Conservation (phyloP, 2,329 filamentous ascomycete genomes). For the Microsporum canis region DNA sequence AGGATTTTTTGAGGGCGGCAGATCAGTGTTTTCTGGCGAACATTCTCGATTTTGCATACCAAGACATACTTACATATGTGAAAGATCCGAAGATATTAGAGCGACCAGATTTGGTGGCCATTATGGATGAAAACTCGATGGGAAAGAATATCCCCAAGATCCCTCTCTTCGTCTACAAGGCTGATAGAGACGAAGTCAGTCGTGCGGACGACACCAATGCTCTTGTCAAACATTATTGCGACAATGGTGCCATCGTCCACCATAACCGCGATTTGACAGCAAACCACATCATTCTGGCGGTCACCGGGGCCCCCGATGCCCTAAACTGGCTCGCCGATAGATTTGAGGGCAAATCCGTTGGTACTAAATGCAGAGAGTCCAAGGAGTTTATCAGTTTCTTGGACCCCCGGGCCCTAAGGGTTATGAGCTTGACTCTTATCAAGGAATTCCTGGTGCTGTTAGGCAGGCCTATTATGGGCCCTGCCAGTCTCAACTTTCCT, state of each 20-base stretch:
- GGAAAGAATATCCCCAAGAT: slow-evolving; percentile 35
- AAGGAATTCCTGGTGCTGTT: slow-evolving; percentile 6
- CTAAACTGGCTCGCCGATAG: slow-evolving; percentile 23
- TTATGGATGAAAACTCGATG: slow-evolving; percentile 22
- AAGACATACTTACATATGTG: slow-evolving; percentile 18
- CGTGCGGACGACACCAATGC: slow-evolving; percentile 35
- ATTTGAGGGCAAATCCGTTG: slow-evolving; percentile 11
- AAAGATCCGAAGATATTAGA: slow-evolving; percentile 16
- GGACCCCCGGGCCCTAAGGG: slow-evolving; percentile 5
- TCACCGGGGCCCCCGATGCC: slow-evolving; percentile 25
- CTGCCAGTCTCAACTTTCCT: background rate
- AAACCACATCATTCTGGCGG: slow-evolving; percentile 29
- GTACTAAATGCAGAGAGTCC: slow-evolving; percentile 4
- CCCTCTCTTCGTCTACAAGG: slow-evolving; percentile 43
- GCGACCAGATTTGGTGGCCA: slow-evolving; percentile 4
- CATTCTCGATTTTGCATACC: slow-evolving; percentile 12
- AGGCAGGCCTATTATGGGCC: slow-evolving; percentile 4
- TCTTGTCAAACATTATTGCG: slow-evolving; percentile 34
- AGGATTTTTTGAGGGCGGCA: slow-evolving; percentile 16
- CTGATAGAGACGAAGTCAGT: slow-evolving; percentile 38
- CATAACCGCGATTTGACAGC: slow-evolving; percentile 38
- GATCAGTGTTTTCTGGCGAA: slow-evolving; percentile 17
- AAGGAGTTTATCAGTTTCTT: slow-evolving; percentile 6
- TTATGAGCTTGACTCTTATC: slow-evolving; percentile 7
- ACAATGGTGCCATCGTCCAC: slow-evolving; percentile 30